These are phyloP conservation scores for Ammopiptanthus mongolicus DNA, from an alignment of 306 rosid genomes.

Conservation along the genomic window DNA sequence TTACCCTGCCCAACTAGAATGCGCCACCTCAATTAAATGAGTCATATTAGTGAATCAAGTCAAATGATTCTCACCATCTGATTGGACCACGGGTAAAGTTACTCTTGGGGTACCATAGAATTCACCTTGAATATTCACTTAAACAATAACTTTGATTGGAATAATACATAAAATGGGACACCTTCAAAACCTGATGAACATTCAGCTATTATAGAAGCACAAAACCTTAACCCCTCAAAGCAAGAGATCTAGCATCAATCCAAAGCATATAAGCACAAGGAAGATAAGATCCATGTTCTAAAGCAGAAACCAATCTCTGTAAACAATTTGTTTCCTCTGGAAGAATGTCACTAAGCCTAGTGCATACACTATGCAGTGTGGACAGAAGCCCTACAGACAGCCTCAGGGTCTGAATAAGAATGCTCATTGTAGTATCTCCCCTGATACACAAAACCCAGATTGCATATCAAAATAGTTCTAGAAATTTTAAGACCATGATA, in stretches of 20 bases:
- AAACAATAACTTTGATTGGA: background rate
- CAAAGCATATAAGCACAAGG: conserved; percentile 3
- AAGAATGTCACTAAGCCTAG: background rate
- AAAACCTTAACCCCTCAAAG: background rate
- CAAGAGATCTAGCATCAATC: background rate
- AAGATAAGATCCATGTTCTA: conserved; percentile 1
- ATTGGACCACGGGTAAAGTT: too few relatives aligned
- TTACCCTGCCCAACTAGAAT: too few relatives aligned
- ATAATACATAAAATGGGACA: background rate
- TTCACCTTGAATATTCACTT: background rate
- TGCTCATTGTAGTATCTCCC: background rate
- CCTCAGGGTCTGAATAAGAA: background rate
- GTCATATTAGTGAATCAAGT: too few relatives aligned
- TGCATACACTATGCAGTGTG: background rate
- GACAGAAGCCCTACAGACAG: background rate
- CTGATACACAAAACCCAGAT: background rate
- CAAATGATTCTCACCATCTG: too few relatives aligned
- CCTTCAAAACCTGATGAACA: conserved; percentile 10
- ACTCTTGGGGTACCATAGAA: too few relatives aligned
- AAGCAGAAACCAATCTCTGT: background rate
- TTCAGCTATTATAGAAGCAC: background rate
- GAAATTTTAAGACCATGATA: conserved; percentile 10
- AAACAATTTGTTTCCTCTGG: background rate
- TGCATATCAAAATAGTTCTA: conserved; percentile 11
- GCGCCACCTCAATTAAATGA: too few relatives aligned